phyloP scores from a whole-genome alignment of 805 yeast genomes.

The Pichia rugopelliculosa region DNA sequence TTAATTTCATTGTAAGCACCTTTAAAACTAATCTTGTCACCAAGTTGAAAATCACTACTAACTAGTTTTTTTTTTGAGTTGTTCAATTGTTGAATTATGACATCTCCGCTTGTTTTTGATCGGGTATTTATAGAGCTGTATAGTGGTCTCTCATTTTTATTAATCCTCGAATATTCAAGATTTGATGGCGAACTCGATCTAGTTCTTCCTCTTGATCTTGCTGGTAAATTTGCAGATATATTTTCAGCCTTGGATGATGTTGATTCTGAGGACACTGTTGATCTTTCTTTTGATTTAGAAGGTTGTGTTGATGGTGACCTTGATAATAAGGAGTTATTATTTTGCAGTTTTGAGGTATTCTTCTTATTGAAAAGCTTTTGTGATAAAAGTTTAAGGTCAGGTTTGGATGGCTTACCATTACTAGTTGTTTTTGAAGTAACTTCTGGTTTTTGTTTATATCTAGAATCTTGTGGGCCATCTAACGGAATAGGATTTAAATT shows the following conservation, averaged over 20 bases:
- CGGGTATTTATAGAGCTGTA: not conserved
- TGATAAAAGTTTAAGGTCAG: not conserved
- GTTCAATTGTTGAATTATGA: not conserved
- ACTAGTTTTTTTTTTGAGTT: not conserved
- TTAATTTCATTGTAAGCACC: no score
- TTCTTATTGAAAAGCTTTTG: not conserved
- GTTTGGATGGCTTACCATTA: not conserved
- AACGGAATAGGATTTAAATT: not conserved
- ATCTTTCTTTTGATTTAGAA: not conserved
- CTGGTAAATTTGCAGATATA: not conserved
- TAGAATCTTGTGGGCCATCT: not conserved
- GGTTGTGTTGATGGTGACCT: not conserved
- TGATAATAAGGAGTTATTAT: not conserved
- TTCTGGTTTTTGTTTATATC: not conserved
- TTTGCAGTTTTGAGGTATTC: not conserved
- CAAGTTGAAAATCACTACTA: not conserved
- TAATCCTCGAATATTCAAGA: not conserved
- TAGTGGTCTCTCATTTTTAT: not conserved
- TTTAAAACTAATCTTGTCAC: not conserved
- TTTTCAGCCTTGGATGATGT: not conserved
- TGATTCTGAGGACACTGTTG: not conserved
- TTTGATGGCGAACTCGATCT: not conserved
- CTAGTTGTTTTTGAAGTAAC: not conserved
- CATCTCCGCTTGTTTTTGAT: not conserved
- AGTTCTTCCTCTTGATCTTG: not conserved